Evolutionary conservation across 31 red algal genomes (phyloP), one percentile per base, ranked within the genome.

Genomic region (Endocladia muricata): DNA sequence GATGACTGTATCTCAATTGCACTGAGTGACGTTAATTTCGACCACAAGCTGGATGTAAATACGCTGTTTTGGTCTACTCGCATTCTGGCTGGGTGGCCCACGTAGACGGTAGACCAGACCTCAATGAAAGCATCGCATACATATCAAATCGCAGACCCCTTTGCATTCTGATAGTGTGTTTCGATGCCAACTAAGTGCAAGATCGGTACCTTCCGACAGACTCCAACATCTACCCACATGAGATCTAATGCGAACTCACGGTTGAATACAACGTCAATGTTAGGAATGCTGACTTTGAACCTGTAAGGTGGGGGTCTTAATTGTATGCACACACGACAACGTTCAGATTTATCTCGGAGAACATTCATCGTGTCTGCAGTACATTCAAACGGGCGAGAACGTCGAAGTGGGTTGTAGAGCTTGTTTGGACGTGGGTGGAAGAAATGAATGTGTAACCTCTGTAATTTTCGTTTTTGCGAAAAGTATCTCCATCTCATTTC

Each of bases 121-220:
- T 49, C 29, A 9, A 79, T 19, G 33, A 70, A 79, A 2, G 21
- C 15, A 4, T 44, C 2, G 61, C 61, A 79, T 3, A 79, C 36
- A 37, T 68, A 8, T 9, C 57, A 22, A 31, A 32, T 3, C 0
- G 48, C 3, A 1, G 1, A 29, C 5, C 49, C 48, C 25, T 41
- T 49, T 25, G 61, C 23, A 21, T 49, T 51, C 6, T 55, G 41
- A 63, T 28, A 65, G n/a, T 43, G 25, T 6, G 76, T 79, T 17
- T 79, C 22, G 25, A 28, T 68, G 36, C 51, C 25, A 17, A 79
- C 61, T 0, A 79, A n/a, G 42, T 68, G 76, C 15, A 79, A 31
- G 6, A 79, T 11, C 3, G 55, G 54, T n/a, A n/a, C n/a, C n/a
- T n/a, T n/a, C n/a, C n/a, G n/a, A n/a, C n/a, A n/a, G 17, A 34